A percentile compares a stretch with the other conserved stretches of the same genome.
These are phyloP conservation scores for Trichomonas tenax DNA, from an alignment of 208 protist species.

Conservation along the genomic window DNA sequence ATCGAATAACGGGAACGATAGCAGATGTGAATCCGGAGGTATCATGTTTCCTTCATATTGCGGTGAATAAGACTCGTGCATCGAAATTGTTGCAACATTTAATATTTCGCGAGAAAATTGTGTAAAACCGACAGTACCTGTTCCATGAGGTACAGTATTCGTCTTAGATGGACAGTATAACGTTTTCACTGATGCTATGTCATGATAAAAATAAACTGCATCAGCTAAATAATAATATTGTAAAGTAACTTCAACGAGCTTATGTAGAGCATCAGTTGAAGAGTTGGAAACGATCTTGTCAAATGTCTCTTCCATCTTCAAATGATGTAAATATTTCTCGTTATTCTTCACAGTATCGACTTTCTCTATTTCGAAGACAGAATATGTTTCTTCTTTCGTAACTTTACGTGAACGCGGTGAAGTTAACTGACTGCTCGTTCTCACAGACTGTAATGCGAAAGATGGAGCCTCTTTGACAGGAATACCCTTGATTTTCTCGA, in stretches of 20 bases:
- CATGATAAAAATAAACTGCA: background rate
- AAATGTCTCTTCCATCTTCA: constrained; percentile 2
- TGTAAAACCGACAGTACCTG: background rate
- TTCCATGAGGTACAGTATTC: background rate
- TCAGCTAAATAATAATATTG: background rate
- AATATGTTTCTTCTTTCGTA: background rate
- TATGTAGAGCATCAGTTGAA: background rate
- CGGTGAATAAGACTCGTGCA: background rate
- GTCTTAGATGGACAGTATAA: background rate
- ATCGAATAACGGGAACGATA: background rate
- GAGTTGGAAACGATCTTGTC: background rate
- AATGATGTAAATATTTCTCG: background rate
- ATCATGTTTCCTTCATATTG: background rate
- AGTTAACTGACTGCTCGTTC: background rate
- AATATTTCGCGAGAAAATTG: background rate
- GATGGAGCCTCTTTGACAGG: background rate
- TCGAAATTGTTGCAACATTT: background rate
- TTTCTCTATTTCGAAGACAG: background rate
- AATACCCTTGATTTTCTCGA: background rate
- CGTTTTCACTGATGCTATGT: background rate
- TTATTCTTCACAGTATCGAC: background rate
- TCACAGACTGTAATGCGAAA: background rate
- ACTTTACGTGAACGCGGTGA: background rate
- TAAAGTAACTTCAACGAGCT: background rate
- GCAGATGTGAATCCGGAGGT: background rate